Evolutionary conservation across 2,329 filamentous ascomycete species (phyloP).

Genomic region (Grosmannia huntii): DNA sequence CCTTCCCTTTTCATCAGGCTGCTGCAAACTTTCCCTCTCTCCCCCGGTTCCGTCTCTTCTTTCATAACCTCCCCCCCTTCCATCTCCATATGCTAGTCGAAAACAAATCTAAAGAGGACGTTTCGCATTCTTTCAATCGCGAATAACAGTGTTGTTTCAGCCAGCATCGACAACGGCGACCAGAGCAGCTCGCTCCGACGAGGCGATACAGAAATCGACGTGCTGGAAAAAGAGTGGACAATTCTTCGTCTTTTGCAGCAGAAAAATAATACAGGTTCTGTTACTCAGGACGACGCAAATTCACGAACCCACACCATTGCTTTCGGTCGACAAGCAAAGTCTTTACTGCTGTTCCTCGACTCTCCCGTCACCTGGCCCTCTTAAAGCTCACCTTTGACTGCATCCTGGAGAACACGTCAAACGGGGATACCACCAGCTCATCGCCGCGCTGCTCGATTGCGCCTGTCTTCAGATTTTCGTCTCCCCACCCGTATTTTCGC

Average conservation of each 20-base stretch:
- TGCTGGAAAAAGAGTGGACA: not conserved
- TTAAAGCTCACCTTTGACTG: not conserved
- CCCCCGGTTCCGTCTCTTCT: not conserved
- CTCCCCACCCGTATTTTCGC: not conserved
- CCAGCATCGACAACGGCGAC: not conserved
- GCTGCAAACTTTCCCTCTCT: not conserved
- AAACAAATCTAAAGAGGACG: not conserved
- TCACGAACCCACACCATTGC: not conserved
- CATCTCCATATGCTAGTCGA: not conserved
- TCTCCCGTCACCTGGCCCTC: not conserved
- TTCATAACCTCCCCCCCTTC: not conserved
- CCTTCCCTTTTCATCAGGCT: not conserved
- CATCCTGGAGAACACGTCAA: not conserved
- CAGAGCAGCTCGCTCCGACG: not conserved
- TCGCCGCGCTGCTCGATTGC: not conserved
- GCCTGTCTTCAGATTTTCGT: not conserved
- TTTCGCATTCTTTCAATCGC: not conserved
- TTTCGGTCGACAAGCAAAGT: not conserved
- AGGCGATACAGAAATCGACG: not conserved
- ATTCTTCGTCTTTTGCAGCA: not conserved
- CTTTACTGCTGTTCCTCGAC: not conserved
- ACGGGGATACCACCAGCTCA: not conserved
- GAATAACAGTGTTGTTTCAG: not conserved
- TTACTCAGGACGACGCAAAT: slow-evolving; percentile 5
- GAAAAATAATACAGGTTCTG: not conserved